Conservation (phyloP, 805 yeast genomes). For the Yarrowia porcina region DNA sequence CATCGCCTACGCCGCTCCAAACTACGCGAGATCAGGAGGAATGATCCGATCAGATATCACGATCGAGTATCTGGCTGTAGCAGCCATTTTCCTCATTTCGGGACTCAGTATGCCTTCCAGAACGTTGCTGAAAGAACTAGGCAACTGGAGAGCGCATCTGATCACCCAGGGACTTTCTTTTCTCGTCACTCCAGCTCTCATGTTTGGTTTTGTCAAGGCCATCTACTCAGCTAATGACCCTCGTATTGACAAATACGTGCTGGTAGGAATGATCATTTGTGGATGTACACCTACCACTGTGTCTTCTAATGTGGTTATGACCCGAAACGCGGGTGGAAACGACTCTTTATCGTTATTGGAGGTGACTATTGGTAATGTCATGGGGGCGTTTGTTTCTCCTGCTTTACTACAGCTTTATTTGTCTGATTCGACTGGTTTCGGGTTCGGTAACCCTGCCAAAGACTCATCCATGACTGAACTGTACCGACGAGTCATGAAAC, state of each 20-base stretch:
- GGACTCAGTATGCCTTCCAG: conserved; percentile 74
- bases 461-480: conserved; percentile 49
- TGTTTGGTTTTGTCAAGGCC: conserved; percentile 70
- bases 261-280: conserved; percentile 78
- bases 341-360: conserved; percentile 75
- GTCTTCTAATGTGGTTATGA: conserved; percentile 89
- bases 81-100: conserved; percentile 74
- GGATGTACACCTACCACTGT: conserved; percentile 91
- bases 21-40: conserved; percentile 82
- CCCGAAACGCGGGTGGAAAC: conserved; percentile 79
- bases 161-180: conserved; percentile 67
- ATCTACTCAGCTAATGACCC: conserved; percentile 56
- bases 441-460: conserved; percentile 75
- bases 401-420: conserved; percentile 73
- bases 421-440: conserved; percentile 51
- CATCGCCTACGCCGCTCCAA: conserved; percentile 73
- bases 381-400: conserved; percentile 87
- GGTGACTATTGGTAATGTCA: conserved; percentile 76
- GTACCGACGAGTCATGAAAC: conserved; percentile 79
- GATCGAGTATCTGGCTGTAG: conserved; percentile 83
- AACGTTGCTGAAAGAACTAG: conserved; percentile 57
- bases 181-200: conserved; percentile 63
- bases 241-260: conserved; percentile 68
- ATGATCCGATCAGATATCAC: conserved; percentile 68
- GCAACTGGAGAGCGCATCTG: conserved; percentile 79